Percentiles rank a stretch among this genome's conserved stretches.
These are phyloP conservation scores for Penicillium simplicissimum DNA, from an alignment of 495 filamentous ascomycete species.

Conservation along the genomic window DNA sequence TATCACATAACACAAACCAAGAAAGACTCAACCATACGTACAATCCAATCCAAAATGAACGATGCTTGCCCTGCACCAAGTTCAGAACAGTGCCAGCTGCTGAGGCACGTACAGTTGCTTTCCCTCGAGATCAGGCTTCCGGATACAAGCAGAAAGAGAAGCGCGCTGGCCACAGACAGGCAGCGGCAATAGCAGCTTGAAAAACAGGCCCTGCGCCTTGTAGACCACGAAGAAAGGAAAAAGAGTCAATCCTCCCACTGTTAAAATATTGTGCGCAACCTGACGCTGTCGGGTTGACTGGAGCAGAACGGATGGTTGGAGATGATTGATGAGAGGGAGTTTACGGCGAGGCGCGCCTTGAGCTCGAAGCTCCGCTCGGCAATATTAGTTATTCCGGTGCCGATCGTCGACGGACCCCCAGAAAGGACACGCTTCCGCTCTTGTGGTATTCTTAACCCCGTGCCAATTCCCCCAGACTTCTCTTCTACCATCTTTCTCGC, in stretches of 20 bases:
- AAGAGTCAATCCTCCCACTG: conserved; percentile 10
- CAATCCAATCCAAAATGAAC: conserved; percentile 48
- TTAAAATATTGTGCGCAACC: neutral
- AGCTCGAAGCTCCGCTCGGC: conserved; percentile 5
- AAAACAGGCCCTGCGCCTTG: neutral
- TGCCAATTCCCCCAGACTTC: conserved; percentile 9
- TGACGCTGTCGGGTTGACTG: neutral
- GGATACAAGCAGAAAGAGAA: conserved; percentile 21
- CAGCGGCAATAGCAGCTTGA: conserved; percentile 1
- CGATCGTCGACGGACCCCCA: neutral
- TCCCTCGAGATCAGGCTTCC: conserved; percentile 1
- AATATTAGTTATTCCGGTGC: conserved; percentile 4
- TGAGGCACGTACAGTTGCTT: conserved; percentile 25
- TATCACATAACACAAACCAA: conserved; percentile 17
- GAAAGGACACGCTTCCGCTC: conserved; percentile 14
- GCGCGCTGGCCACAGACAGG: conserved; percentile 21
- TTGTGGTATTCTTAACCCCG: conserved; percentile 7
- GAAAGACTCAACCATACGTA: conserved; percentile 46
- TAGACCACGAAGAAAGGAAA: conserved; percentile 9
- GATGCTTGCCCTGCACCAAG: conserved; percentile 27
- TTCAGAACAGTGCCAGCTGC: conserved; percentile 26
- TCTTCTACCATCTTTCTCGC: conserved; percentile 8
- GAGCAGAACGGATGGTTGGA: neutral
- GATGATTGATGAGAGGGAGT: conserved; percentile 4
- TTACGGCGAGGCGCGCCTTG: conserved; percentile 2